Percentiles rank a stretch among this genome's conserved stretches.
Conservation (phyloP, 345 rosid genomes). For the Corymbia maculata region DNA sequence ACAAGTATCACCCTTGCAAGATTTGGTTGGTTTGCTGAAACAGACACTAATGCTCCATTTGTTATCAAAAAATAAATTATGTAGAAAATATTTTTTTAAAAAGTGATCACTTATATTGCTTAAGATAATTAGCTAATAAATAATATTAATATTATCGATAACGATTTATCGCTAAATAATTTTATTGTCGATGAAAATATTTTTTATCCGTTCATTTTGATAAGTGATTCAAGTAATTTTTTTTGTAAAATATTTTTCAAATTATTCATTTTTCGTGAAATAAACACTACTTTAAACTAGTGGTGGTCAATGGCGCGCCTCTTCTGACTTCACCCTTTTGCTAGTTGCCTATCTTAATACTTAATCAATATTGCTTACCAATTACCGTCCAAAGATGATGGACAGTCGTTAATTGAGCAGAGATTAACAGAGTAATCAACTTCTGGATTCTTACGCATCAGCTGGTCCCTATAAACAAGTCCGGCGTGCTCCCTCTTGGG, state of each 20-base stretch:
- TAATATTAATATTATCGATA: no score
- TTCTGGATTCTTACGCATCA: neutral
- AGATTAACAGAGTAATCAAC: neutral
- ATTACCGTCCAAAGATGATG: neutral
- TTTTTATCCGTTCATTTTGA: no score
- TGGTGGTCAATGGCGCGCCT: neutral
- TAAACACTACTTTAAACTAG: neutral
- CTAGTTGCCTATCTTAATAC: neutral
- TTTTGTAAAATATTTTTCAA: neutral
- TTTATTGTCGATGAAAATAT: no score
- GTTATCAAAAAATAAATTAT: fast-evolving
- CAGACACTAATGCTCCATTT: neutral
- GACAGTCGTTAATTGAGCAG: neutral
- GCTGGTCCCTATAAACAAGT: neutral
- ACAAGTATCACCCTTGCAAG: neutral
- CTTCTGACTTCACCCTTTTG: neutral
- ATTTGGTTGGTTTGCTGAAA: neutral
- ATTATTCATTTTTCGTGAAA: neutral
- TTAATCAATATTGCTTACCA: neutral
- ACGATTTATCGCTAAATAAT: neutral
- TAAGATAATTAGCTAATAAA: no score
- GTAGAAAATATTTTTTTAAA: no score
- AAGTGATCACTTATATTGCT: no score
- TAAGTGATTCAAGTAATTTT: neutral
- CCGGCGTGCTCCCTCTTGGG: neutral